phyloP scores from a whole-genome alignment of 2,329 filamentous ascomycete genomes.

The Nothophoma quercina region DNA sequence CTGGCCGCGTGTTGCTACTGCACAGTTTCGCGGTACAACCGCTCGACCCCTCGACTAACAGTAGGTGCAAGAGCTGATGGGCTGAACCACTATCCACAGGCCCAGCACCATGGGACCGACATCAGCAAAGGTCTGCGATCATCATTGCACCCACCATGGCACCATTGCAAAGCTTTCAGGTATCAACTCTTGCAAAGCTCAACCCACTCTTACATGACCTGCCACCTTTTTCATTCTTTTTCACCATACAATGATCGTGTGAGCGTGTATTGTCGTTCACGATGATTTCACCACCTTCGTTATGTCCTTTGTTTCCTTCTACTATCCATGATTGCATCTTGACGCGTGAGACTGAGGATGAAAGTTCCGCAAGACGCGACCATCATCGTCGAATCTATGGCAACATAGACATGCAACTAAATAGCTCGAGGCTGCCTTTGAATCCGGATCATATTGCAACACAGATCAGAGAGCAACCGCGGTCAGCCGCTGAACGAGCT shows the following conservation, averaged over 20 bases:
- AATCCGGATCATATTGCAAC: slow-evolving; percentile 5
- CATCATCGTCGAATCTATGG: not conserved
- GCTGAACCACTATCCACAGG: slow-evolving; percentile 4
- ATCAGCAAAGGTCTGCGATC: not conserved
- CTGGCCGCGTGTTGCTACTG: not conserved
- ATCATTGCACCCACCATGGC: slow-evolving; percentile 6
- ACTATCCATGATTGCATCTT: not conserved
- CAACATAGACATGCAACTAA: slow-evolving; percentile 1
- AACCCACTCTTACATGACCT: not conserved
- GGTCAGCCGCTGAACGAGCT: not conserved
- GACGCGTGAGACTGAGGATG: not conserved
- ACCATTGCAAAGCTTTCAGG: not conserved
- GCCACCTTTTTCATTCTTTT: not conserved
- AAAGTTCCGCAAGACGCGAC: not conserved
- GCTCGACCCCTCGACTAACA: not conserved
- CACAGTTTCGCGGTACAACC: not conserved
- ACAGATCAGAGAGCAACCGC: not conserved
- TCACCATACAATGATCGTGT: not conserved
- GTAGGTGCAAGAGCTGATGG: not conserved
- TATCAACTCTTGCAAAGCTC: not conserved
- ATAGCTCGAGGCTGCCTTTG: slow-evolving; percentile 3
- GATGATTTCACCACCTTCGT: slow-evolving; percentile 7
- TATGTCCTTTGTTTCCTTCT: slow-evolving; percentile 5
- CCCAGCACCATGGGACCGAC: slow-evolving; percentile 5
- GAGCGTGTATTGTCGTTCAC: slow-evolving; percentile 1